Evolutionary conservation across 345 rosid species (phyloP), one percentile per base, ranked within the genome.

Genomic region (Dimocarpus longan): DNA sequence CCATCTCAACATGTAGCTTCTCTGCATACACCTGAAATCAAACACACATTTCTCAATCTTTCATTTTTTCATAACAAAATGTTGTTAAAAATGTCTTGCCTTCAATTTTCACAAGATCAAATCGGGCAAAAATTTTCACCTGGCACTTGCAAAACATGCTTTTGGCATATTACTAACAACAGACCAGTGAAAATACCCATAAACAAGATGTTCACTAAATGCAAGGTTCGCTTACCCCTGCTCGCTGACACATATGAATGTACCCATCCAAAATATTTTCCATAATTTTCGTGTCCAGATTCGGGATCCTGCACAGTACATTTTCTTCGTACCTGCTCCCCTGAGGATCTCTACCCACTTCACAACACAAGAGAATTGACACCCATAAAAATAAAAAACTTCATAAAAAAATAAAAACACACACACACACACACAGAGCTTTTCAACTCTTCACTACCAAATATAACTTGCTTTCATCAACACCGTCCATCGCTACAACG

Each of bases 21-120:
- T 78, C 86, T 42, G 85, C 84, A 21, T 68, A 73, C 72, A 88
- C 90, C 94, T 93, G 66, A 44, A 86, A 66, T 46, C 76, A 71
- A 68, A 81, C 52, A 32, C 52, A 46, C 52, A 46, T 11, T 46
- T 46, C 8, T 46, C 52, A 46, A 6, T 1, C 52, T 46, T 46
- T 46, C 52, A 46, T 46, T 11, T 46, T 26, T 32, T 32, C 37
- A 32, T 32, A 32, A 32, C 37, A 32, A 32, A 32, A 32, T 32
- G 37, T 32, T 32, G 37, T 32, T 32, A 32, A 32, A 32, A 32
- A 32, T 32, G 37, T 32, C 37, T 32, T 1, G 37, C 37, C 37
- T 32, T 32, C 2, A 32, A 32, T 32, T 32, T 32, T 3, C 1
- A 32, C 37, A 32, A 32, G 37, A 32, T 32, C 37, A 32, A 32